These are phyloP conservation scores for Corylus avellana DNA, from an alignment of 306 rosid species.

Conservation along the genomic window DNA sequence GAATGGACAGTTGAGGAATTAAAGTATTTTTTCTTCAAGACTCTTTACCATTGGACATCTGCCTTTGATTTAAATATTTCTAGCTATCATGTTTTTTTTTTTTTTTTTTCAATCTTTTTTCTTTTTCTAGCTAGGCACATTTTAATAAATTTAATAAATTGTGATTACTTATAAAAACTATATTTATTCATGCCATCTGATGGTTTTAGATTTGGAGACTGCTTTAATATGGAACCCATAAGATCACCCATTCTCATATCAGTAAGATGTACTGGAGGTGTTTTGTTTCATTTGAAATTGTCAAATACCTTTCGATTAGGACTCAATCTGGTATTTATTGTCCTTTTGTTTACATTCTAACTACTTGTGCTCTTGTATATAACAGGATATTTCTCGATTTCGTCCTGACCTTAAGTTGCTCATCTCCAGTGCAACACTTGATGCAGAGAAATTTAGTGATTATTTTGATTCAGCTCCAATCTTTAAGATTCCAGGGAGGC, in stretches of 20 bases:
- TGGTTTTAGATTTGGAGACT: conserved; percentile 21
- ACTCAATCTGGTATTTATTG: conserved; percentile 2
- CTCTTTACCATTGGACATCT: too few species aligned
- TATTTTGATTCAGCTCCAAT: conserved; percentile 96
- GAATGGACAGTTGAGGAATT: too few species aligned
- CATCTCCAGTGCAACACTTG: conserved; percentile 96
- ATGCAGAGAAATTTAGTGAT: conserved; percentile 92
- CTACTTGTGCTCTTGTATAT: conserved; percentile 21
- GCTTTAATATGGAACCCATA: conserved; percentile 17
- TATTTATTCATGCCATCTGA: not conserved
- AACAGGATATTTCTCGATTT: conserved; percentile 85
- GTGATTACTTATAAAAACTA: too few species aligned
- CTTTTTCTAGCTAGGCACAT: not conserved
- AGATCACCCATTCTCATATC: conserved; percentile 6
- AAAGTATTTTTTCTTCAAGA: too few species aligned
- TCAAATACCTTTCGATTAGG: conserved; percentile 14
- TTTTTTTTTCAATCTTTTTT: too few species aligned
- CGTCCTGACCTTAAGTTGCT: conserved; percentile 92
- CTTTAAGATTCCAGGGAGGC: conserved; percentile 88
- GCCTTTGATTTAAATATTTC: too few species aligned
- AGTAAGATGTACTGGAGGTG: conserved; percentile 6
- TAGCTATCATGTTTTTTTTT: too few species aligned
- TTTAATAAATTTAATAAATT: too few species aligned
- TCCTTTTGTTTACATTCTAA: conserved; percentile 1
- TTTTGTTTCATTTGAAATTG: conserved; percentile 5